Evolutionary conservation across 2,329 filamentous ascomycete genomes (phyloP), one percentile per base, ranked within the genome.

Genomic region (Penicillium thymicola): DNA sequence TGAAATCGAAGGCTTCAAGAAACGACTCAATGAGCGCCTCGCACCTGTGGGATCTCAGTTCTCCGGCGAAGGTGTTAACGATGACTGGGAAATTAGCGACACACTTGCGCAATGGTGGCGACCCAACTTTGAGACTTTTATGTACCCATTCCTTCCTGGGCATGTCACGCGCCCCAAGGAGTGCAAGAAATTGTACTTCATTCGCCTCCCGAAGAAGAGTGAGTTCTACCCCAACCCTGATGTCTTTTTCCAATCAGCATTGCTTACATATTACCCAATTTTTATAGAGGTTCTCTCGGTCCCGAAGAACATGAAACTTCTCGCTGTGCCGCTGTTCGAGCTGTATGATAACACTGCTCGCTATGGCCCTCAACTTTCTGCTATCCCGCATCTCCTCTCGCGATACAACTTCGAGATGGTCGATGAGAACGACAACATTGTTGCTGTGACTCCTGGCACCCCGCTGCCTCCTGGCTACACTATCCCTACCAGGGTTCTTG

Each of bases 231-330:
- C 13, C 38, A 28, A 36, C n/a, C 2, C 18, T 27, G 14, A 34
- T 7, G 16, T 11, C 4, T 7, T 27, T 7, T 27, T 10, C 14
- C 6, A 3, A 27, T 1, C 13, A 4, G 13, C 6, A 13, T 13
- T 13, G 5, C 38, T 34, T 13, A 52, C 38, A 30, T 18, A 30
- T 25, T 0, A 23, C 10, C 28, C 14, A 36, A n/a, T 23, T 32
- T 16, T 30, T 42, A 9, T 72, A 96, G 92, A 97, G 79, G 89
- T 97, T 14, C 83, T 99, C 42, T 95, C 90, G 69, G 94, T 99
- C 9, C 94, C 94, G 0, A 99, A 99, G 80, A 99, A 99, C 78
- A 97, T 99, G 94, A 99, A 99, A 75, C 86, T 99, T 25, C 87
- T 99, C 40, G 94, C 94, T 1, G 94, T 99, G 1, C 94, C 94